A percentile compares a stretch with the other conserved stretches of the same genome.
Conservation (phyloP, 805 yeast species). For the Metschnikowia lachancei region DNA sequence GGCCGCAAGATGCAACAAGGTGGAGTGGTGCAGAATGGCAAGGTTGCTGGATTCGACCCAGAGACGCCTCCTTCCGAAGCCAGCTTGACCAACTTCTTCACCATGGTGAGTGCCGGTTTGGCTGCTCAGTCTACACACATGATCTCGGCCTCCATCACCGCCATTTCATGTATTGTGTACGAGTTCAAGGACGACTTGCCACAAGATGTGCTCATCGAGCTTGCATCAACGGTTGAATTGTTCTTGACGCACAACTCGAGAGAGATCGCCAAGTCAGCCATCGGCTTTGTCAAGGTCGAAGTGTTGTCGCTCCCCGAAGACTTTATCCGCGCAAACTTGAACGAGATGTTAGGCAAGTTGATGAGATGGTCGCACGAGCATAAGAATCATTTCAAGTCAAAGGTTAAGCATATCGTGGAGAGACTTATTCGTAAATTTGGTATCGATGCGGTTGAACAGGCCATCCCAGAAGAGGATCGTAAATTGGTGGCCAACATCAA, state of each 20-base stretch:
- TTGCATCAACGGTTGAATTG: slow-evolving; percentile 81
- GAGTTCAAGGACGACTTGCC: slow-evolving; percentile 75
- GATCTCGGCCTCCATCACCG: slow-evolving; percentile 92
- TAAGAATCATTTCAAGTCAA: slow-evolving; percentile 89
- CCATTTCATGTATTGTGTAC: slow-evolving; percentile 79
- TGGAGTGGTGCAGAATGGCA: slow-evolving; percentile 62
- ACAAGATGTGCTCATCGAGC: slow-evolving; percentile 60
- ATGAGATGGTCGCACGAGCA: slow-evolving; percentile 95
- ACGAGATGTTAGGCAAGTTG: slow-evolving; percentile 64
- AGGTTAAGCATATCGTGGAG: slow-evolving; percentile 90
- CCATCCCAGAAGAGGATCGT: slow-evolving; percentile 87
- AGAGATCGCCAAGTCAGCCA: slow-evolving; percentile 90
- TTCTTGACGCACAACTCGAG: slow-evolving; percentile 87
- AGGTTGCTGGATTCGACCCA: slow-evolving; percentile 64
- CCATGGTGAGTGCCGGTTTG: slow-evolving; percentile 93
- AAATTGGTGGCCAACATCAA: slow-evolving; percentile 82
- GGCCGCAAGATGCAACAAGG: slow-evolving; percentile 72
- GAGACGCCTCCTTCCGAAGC: slow-evolving; percentile 65
- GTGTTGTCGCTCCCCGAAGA: slow-evolving; percentile 80
- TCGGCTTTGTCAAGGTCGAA: slow-evolving; percentile 92
- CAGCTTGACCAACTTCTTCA: slow-evolving; percentile 75
- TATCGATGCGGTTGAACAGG: slow-evolving; percentile 72
- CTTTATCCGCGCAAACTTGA: slow-evolving; percentile 62
- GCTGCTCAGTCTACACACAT: slow-evolving; percentile 93
- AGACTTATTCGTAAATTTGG: slow-evolving; percentile 88